Evolutionary conservation across 2,329 filamentous ascomycete species (phyloP).

Genomic region (Colletotrichum liaoningense): DNA sequence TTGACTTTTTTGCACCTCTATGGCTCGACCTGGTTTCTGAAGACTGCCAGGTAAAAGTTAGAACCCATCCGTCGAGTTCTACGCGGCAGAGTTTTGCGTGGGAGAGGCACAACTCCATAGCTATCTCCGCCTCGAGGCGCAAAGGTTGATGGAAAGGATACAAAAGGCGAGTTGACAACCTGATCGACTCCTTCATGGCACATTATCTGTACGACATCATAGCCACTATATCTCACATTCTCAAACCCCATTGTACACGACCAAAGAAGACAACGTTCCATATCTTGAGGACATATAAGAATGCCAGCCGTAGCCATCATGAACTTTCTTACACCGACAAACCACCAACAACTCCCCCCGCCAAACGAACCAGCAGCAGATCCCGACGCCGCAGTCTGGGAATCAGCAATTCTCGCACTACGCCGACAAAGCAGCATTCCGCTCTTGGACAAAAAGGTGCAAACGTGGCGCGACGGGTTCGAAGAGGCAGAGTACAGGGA

Average conservation of each 20-base stretch:
- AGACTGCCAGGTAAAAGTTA: not conserved
- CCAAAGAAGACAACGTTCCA: not conserved
- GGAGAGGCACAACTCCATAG: not conserved
- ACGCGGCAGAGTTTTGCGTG: not conserved
- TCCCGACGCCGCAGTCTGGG: not conserved
- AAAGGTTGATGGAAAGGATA: not conserved
- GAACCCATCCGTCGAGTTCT: too few relatives aligned
- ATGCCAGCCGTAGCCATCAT: not conserved
- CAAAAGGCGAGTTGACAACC: not conserved
- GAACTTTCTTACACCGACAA: not conserved
- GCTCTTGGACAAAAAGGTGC: not conserved
- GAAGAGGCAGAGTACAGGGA: not conserved
- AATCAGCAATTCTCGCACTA: not conserved
- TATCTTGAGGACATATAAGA: not conserved
- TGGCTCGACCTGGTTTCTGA: not conserved
- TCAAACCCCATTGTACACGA: not conserved
- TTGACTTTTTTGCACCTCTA: not conserved
- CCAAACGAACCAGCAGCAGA: not conserved
- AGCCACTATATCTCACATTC: not conserved
- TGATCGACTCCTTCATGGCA: not conserved
- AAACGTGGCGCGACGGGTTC: slow-evolving; percentile 4
- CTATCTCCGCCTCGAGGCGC: not conserved
- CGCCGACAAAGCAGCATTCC: not conserved
- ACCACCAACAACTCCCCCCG: too few relatives aligned
- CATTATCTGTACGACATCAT: not conserved